phyloP scores from a whole-genome alignment of 257 asterid genomes.

The Mentha longifolia region DNA sequence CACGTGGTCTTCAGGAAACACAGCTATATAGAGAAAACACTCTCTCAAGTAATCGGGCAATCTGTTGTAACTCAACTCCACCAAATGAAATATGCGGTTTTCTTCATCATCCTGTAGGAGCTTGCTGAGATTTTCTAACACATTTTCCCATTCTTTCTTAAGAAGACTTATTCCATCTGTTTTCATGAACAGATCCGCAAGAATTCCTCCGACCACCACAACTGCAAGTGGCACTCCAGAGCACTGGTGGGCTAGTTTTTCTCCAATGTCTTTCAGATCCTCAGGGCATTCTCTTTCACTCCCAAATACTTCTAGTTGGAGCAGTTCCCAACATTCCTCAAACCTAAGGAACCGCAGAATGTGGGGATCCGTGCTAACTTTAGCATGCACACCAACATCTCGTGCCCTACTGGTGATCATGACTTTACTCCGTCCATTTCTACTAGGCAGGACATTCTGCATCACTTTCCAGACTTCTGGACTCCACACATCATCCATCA shows the following conservation, averaged over 20 bases:
- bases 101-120: conserved; percentile 21
- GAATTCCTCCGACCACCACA: conserved; percentile 45
- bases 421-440: conserved; percentile 39
- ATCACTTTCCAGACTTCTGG: conserved; percentile 42
- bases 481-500: conserved; percentile 63
- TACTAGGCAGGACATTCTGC: conserved; percentile 39
- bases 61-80: conserved; percentile 49
- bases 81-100: conserved; percentile 29
- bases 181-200: conserved; percentile 8
- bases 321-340: conserved; percentile 50
- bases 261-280: conserved; percentile 30
- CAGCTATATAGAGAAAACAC: conserved; percentile 56
- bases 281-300: conserved; percentile 19
- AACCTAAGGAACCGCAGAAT: conserved; percentile 37
- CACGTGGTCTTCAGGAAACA: conserved; percentile 48
- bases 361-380: conserved; percentile 37
- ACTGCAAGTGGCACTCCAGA: conserved; percentile 53
- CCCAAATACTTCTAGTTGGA: conserved; percentile 50
- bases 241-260: conserved; percentile 44
- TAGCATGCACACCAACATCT: conserved; percentile 42
- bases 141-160: conserved; percentile 32
- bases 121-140: conserved; percentile 19
- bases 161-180: not conserved
- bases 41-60: conserved; percentile 45
- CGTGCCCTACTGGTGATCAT: conserved; percentile 54